Evolutionary conservation across 148 eudicot genomes (phyloP).

Genomic region (Chenopodium suecicum): DNA sequence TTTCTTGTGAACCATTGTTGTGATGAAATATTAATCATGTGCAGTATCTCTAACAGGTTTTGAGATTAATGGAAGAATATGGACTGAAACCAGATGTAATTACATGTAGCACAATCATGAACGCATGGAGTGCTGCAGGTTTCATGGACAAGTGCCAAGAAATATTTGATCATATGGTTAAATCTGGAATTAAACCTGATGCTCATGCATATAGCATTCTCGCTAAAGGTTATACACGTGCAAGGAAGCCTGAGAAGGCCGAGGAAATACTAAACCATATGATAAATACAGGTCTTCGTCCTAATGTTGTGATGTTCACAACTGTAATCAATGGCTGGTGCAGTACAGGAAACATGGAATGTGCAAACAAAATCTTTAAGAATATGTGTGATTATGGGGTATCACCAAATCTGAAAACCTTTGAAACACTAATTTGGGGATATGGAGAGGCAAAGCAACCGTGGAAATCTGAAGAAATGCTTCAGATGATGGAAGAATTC

Average conservation of each 20-base stretch:
- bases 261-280: constrained; percentile 57
- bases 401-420: constrained; percentile 69
- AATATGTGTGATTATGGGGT: constrained; percentile 50
- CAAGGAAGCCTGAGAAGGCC: constrained; percentile 63
- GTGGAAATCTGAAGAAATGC: constrained; percentile 63
- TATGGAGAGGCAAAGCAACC: constrained; percentile 72
- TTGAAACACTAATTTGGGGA: constrained; percentile 77
- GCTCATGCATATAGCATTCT: constrained; percentile 70
- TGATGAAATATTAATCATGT: not conserved
- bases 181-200: constrained; percentile 68
- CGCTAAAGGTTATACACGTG: constrained; percentile 72
- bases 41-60: constrained; percentile 39
- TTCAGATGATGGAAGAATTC: constrained; percentile 52
- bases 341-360: constrained; percentile 57
- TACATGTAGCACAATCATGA: constrained; percentile 82
- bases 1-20: not conserved
- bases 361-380: constrained; percentile 53
- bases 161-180: constrained; percentile 72
- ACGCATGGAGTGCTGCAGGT: constrained; percentile 78
- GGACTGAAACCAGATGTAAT: constrained; percentile 78
- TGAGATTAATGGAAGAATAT: constrained; percentile 66
- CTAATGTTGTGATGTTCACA: constrained; percentile 74
- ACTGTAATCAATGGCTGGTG: constrained; percentile 82
- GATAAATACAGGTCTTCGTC: constrained; percentile 42
- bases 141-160: constrained; percentile 67